Evolutionary conservation across 495 filamentous ascomycete species (phyloP).

Genomic region (Aspergillus affinis): DNA sequence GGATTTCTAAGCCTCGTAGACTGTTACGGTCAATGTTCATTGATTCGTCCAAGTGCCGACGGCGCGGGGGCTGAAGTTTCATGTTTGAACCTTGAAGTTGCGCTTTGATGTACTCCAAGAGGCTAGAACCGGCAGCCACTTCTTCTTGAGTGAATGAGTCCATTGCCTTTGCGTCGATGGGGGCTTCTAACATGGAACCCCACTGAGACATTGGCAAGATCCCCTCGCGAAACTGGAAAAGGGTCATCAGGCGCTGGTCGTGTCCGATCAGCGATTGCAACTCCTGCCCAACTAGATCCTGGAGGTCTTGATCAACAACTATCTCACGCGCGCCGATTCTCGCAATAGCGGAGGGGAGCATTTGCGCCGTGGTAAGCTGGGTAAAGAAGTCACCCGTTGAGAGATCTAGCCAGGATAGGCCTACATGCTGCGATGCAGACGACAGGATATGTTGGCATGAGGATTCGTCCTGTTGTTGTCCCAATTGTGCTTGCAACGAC

Average conservation of each 20-base stretch:
- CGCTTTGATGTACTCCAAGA: slow-evolving; percentile 80
- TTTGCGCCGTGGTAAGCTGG: slow-evolving; percentile 69
- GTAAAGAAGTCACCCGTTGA: slow-evolving; percentile 94
- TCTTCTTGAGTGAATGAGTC: slow-evolving; percentile 48
- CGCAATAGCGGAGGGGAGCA: slow-evolving; percentile 73
- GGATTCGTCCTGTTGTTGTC: slow-evolving; percentile 19
- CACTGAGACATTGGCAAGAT: slow-evolving; percentile 59
- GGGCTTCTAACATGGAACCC: slow-evolving; percentile 72
- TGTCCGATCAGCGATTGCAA: slow-evolving; percentile 40
- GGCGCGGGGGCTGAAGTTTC: slow-evolving; percentile 80
- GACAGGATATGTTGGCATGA: slow-evolving; percentile 38
- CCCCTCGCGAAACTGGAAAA: slow-evolving; percentile 36
- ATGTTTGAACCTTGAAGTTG: slow-evolving; percentile 76
- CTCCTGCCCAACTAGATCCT: slow-evolving; percentile 45
- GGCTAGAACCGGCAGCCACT: slow-evolving; percentile 63
- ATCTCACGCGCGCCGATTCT: slow-evolving; percentile 85
- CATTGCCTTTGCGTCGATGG: slow-evolving; percentile 40
- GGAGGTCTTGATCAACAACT: slow-evolving; percentile 65
- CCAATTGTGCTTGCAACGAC: slow-evolving; percentile 21
- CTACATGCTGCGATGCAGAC: slow-evolving; percentile 53
- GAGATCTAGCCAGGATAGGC: slow-evolving; percentile 90
- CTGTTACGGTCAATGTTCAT: slow-evolving; percentile 93
- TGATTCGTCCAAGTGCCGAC: slow-evolving; percentile 66
- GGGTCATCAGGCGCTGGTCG: slow-evolving; percentile 47
- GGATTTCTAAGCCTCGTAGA: slow-evolving; percentile 85